phyloP scores from a whole-genome alignment of 2,329 filamentous ascomycete genomes.

The Cucurbitaria berberidis region DNA sequence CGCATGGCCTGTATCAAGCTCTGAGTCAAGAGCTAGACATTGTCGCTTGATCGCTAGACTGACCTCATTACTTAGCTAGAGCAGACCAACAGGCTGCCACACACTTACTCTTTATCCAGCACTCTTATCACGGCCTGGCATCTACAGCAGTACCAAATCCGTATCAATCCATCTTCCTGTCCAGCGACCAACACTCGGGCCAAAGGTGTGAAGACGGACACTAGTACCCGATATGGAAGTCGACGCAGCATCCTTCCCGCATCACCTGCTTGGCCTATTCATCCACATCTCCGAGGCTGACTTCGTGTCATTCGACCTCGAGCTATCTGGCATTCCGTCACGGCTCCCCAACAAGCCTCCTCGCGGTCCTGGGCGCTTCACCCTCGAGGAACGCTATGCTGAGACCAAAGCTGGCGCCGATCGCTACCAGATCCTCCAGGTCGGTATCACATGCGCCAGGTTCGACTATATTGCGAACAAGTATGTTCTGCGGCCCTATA shows the following conservation, averaged over 20 bases:
- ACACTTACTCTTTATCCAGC: constrained; percentile 4
- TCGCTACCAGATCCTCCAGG: constrained; percentile 68
- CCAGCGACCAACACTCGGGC: background rate
- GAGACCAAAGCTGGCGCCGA: constrained; percentile 67
- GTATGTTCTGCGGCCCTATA: constrained; percentile 69
- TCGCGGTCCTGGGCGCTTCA: constrained; percentile 50
- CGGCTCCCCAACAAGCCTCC: constrained; percentile 47
- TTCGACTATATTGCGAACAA: constrained; percentile 57
- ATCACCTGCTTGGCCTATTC: constrained; percentile 62
- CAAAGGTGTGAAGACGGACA: too few relatives aligned
- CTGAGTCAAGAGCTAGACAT: constrained; percentile 12
- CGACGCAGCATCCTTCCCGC: constrained; percentile 56
- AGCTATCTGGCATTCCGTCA: constrained; percentile 67
- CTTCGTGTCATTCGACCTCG: constrained; percentile 70
- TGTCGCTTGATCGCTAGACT: constrained; percentile 19
- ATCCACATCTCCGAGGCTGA: constrained; percentile 63
- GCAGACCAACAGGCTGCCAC: constrained; percentile 4
- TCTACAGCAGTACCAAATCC: too few relatives aligned
- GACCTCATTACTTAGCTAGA: constrained; percentile 18
- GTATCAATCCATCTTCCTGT: too few relatives aligned
- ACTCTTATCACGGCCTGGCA: background rate
- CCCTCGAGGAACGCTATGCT: constrained; percentile 65
- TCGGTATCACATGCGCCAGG: constrained; percentile 70
- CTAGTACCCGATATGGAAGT: constrained; percentile 60
- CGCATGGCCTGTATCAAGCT: constrained; percentile 8